Percentiles rank a stretch among this genome's conserved stretches.
Evolutionary conservation across 2,329 filamentous ascomycete species (phyloP).

Genomic region (Fusarium falciforme): DNA sequence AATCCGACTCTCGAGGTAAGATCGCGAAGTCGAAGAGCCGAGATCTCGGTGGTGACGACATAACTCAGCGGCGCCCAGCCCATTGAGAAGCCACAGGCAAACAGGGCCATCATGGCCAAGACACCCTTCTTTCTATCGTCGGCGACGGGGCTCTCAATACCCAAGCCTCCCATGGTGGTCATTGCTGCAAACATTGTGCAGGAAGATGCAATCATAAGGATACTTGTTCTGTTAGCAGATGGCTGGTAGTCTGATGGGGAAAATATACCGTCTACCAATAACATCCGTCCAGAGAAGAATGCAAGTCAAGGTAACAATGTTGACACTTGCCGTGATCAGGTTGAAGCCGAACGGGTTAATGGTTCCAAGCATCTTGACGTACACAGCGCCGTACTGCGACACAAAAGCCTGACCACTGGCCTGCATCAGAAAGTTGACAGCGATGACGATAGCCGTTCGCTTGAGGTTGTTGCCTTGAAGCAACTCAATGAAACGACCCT

Average conservation of each 20-base stretch:
- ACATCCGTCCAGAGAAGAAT: slow-evolving; percentile 14
- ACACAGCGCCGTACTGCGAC: slow-evolving; percentile 38
- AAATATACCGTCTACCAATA: slow-evolving; percentile 25
- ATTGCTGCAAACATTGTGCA: slow-evolving; percentile 37
- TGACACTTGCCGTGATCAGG: slow-evolving; percentile 37
- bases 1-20: slow-evolving; percentile 24
- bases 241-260: fast-evolving
- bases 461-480: slow-evolving; percentile 21
- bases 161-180: slow-evolving; percentile 40
- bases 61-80: slow-evolving; percentile 26
- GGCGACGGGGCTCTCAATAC: slow-evolving; percentile 20
- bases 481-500: slow-evolving; percentile 25
- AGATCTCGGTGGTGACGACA: slow-evolving; percentile 36
- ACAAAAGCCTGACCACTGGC: slow-evolving; percentile 37
- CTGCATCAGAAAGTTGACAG: slow-evolving; percentile 32
- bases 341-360: slow-evolving; percentile 44
- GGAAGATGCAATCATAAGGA: slow-evolving; percentile 25
- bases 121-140: slow-evolving; percentile 37
- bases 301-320: background rate
- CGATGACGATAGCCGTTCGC: slow-evolving; percentile 23
- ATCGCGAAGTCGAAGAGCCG: slow-evolving; percentile 30
- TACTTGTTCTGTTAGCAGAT: background rate
- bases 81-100: slow-evolving; percentile 22
- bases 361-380: slow-evolving; percentile 32
- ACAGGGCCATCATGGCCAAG: slow-evolving; percentile 41